These are phyloP conservation scores for Aechmea fasciata DNA, from an alignment of 176 grass and related monocot species.

Conservation along the genomic window DNA sequence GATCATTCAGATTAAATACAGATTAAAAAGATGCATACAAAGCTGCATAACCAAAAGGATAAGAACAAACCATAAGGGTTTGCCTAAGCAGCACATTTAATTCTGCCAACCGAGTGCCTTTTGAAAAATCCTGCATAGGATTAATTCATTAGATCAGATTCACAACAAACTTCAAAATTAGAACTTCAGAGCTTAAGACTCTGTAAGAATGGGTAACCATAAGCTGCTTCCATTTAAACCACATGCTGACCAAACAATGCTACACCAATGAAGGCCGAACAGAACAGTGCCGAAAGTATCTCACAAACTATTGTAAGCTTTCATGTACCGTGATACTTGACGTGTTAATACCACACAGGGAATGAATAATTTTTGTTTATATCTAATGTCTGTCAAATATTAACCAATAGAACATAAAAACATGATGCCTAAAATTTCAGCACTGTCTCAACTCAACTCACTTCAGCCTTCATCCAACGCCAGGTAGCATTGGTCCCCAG, in stretches of 20 bases:
- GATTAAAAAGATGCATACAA: slow-evolving; percentile 18
- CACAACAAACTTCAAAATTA: not conserved
- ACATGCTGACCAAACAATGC: not conserved
- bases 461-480: too few relatives aligned
- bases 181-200: too few relatives aligned
- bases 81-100: slow-evolving; percentile 89
- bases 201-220: not conserved
- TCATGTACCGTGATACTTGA: not conserved
- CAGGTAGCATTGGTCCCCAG: too few relatives aligned
- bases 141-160: slow-evolving; percentile 12
- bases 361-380: too few relatives aligned
- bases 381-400: too few relatives aligned
- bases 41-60: slow-evolving; percentile 20
- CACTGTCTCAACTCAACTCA: too few relatives aligned
- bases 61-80: slow-evolving; percentile 75
- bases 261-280: too few relatives aligned
- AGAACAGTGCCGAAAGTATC: too few relatives aligned
- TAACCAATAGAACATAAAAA: too few relatives aligned
- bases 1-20: not conserved
- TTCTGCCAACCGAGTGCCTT: slow-evolving; percentile 63
- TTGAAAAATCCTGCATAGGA: slow-evolving; percentile 76
- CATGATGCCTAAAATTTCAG: too few relatives aligned
- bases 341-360: not conserved
- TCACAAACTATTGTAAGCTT: not conserved
- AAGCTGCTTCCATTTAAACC: slow-evolving; percentile 11